phyloP scores from a whole-genome alignment of 257 asterid genomes.

The Plantago elongata region DNA sequence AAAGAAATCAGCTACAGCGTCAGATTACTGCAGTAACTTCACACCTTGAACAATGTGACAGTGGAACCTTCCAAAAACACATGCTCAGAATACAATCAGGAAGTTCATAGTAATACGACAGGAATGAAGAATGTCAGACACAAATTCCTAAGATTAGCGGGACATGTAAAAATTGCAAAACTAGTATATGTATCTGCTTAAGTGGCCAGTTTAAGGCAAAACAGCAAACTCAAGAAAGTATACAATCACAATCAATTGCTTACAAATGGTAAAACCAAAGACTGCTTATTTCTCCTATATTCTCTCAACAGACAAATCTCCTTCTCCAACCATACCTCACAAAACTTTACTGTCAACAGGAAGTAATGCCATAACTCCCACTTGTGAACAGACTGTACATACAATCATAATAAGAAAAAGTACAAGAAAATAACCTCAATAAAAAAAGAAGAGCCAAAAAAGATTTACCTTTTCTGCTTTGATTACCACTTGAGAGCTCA shows the following conservation, averaged over 20 bases:
- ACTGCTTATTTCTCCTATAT: not conserved
- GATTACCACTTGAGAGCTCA: slow-evolving; percentile 30
- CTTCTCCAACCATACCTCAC: not conserved
- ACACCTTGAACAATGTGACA: not conserved
- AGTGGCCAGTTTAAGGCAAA: too few relatives aligned
- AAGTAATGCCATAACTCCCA: not conserved
- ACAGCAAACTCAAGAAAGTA: not conserved
- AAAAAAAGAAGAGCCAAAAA: not conserved
- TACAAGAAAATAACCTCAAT: too few relatives aligned
- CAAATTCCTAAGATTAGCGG: not conserved
- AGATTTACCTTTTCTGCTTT: too few relatives aligned
- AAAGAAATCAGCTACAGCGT: slow-evolving; percentile 3
- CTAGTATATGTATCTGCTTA: not conserved
- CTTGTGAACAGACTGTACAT: not conserved
- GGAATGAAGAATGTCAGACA: too few relatives aligned
- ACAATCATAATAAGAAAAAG: not conserved
- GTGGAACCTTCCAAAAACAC: too few relatives aligned
- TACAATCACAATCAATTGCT: not conserved
- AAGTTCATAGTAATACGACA: too few relatives aligned
- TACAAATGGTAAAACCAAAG: not conserved
- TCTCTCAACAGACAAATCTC: not conserved
- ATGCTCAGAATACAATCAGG: too few relatives aligned
- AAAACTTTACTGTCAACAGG: not conserved
- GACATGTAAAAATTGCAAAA: not conserved
- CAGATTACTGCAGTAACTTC: too few relatives aligned